Evolutionary conservation across 2,329 filamentous ascomycete species (phyloP).

Genomic region (Colletotrichum ledebouriae): DNA sequence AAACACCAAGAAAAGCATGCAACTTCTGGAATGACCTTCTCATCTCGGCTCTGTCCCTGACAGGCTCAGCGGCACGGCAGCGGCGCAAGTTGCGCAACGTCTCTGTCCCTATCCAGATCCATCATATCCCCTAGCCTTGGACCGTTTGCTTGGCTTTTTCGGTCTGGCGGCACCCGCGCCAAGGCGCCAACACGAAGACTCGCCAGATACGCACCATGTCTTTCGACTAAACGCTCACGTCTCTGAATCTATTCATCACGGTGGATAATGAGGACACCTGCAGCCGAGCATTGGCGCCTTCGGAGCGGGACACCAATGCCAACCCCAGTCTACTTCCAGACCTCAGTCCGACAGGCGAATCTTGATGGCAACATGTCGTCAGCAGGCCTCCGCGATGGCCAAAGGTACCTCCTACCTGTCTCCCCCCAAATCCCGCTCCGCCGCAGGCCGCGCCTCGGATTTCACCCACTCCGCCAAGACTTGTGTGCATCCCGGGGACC

Average conservation of each 20-base stretch:
- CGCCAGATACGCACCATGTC: constrained; percentile 30
- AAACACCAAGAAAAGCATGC: constrained; percentile 10
- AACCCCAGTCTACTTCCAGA: constrained; percentile 16
- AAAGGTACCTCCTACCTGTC: neutral
- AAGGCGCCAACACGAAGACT: constrained; percentile 28
- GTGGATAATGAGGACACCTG: neutral
- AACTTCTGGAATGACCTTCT: neutral
- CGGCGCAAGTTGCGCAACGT: neutral
- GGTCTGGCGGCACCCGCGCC: constrained; percentile 39
- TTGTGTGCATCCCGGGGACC: constrained; percentile 23
- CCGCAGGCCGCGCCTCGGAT: constrained; percentile 19
- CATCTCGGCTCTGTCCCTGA: constrained; percentile 30
- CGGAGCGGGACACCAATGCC: constrained; percentile 12
- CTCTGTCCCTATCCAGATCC: neutral
- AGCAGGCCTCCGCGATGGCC: constrained; percentile 6
- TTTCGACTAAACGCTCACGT: neutral
- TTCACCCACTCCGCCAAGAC: constrained; percentile 36
- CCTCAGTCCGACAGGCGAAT: constrained; percentile 12
- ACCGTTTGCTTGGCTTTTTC: constrained; percentile 33
- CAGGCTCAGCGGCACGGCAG: constrained; percentile 4
- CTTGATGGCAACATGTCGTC: constrained; percentile 27
- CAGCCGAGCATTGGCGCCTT: constrained; percentile 5
- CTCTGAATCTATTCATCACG: neutral
- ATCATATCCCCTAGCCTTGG: neutral
- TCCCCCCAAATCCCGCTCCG: constrained; percentile 35